A percentile compares a stretch with the other conserved stretches of the same genome.
Conservation (phyloP, 352 stramenopile species). For the Phytophthora ohioensis region DNA sequence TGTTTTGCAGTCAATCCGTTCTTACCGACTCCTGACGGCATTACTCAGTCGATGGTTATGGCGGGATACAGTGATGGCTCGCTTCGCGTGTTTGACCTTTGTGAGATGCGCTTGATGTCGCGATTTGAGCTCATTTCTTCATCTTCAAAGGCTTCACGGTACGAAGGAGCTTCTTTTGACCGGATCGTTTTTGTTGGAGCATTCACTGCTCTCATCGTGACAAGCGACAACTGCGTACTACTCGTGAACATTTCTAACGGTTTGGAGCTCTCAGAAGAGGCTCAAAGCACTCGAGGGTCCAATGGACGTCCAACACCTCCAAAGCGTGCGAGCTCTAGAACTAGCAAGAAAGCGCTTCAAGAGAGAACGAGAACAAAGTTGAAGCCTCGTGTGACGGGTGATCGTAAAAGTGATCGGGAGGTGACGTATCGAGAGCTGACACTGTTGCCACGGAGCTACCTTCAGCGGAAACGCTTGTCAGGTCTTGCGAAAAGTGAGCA, state of each 20-base stretch:
- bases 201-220: conserved; percentile 37
- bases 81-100: conserved; percentile 63
- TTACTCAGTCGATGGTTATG: conserved; percentile 41
- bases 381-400: conserved; percentile 6
- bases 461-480: conserved; percentile 22
- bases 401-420: conserved; percentile 17
- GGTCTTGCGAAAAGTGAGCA: conserved; percentile 26
- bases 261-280: conserved; percentile 9
- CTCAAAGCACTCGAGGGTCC: background rate
- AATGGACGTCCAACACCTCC: conserved; percentile 3
- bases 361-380: conserved; percentile 24
- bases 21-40: conserved; percentile 6
- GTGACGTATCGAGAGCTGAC: conserved; percentile 50
- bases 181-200: conserved; percentile 51
- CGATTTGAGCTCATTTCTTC: conserved; percentile 45
- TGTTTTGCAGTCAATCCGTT: conserved; percentile 52
- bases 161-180: conserved; percentile 19
- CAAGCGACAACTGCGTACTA: conserved; percentile 40
- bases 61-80: conserved; percentile 59
- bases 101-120: conserved; percentile 47
- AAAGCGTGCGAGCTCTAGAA: conserved; percentile 4
- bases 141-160: conserved; percentile 11
- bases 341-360: conserved; percentile 2
- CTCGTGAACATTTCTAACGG: conserved; percentile 50
- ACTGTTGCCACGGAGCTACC: conserved; percentile 33